Conservation (phyloP, 1,284 basidiomycete species). For the Ustilago bromivora region DNA sequence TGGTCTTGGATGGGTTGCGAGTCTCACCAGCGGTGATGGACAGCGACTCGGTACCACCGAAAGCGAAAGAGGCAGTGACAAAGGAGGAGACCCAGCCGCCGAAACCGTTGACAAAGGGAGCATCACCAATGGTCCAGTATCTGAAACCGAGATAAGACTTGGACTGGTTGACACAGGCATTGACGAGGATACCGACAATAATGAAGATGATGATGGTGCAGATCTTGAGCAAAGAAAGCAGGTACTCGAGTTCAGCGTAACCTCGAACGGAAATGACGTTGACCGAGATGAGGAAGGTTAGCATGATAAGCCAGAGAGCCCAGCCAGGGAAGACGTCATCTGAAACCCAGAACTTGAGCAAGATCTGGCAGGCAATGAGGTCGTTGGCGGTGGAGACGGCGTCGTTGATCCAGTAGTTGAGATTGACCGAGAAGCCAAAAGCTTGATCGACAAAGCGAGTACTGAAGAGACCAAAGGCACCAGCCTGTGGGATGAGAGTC, state of each 20-base stretch:
- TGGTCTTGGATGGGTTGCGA: constrained; percentile 49
- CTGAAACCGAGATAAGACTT: constrained; percentile 54
- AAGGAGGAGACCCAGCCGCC: constrained; percentile 72
- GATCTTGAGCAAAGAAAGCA: constrained; percentile 47
- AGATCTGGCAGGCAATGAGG: constrained; percentile 71
- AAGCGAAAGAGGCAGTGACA: constrained; percentile 77
- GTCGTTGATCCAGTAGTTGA: constrained; percentile 59
- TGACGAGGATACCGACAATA: constrained; percentile 54
- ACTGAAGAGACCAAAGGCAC: constrained; percentile 62
- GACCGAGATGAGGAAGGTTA: constrained; percentile 65
- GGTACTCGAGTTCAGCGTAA: constrained; percentile 76
- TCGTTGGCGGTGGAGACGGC: constrained; percentile 71
- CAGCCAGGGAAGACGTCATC: constrained; percentile 38
- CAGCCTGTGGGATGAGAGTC: constrained; percentile 56
- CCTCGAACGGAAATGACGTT: constrained; percentile 74
- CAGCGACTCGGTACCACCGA: constrained; percentile 78
- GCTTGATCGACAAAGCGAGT: constrained; percentile 55
- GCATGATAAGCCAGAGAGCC: constrained; percentile 70
- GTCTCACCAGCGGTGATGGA: constrained; percentile 55
- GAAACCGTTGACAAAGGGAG: constrained; percentile 70
- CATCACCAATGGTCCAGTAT: constrained; percentile 72
- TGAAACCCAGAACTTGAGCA: constrained; percentile 45
- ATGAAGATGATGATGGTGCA: constrained; percentile 41
- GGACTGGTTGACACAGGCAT: constrained; percentile 47
- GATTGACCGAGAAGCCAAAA: constrained; percentile 41